Evolutionary conservation across 805 yeast genomes (phyloP).

Genomic region (Cyberlindnera saturnus): DNA sequence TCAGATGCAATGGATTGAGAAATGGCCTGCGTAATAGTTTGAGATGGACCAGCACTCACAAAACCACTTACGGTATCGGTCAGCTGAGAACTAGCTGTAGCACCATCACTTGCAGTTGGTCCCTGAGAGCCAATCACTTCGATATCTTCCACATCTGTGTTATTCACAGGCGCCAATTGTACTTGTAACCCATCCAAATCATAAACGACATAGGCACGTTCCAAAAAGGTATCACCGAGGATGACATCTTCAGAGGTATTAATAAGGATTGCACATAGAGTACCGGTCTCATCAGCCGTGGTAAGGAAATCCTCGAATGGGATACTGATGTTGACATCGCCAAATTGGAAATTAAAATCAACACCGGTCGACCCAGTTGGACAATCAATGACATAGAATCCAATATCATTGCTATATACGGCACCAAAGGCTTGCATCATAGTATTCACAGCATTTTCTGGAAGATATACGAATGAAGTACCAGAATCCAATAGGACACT

Average conservation of each 20-base stretch:
- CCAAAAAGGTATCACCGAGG: slow-evolving; percentile 62
- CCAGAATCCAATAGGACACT: slow-evolving; percentile 48
- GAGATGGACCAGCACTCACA: neutral
- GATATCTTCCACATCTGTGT: neutral
- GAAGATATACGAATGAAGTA: slow-evolving; percentile 45
- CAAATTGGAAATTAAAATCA: neutral
- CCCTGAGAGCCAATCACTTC: neutral
- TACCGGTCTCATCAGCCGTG: neutral
- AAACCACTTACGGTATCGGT: neutral
- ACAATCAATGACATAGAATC: slow-evolving; percentile 1
- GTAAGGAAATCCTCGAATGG: slow-evolving; percentile 2
- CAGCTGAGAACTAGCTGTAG: neutral
- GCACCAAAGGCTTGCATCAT: slow-evolving; percentile 25
- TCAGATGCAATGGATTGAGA: neutral
- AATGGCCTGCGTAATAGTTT: neutral
- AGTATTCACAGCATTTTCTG: slow-evolving; percentile 20
- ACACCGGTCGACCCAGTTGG: neutral
- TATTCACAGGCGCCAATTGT: slow-evolving; percentile 39
- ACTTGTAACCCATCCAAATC: slow-evolving; percentile 54
- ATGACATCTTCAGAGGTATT: slow-evolving; percentile 27
- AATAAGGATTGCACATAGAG: slow-evolving; percentile 2
- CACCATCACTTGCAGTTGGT: neutral
- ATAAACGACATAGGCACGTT: slow-evolving; percentile 61
- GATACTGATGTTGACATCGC: neutral
- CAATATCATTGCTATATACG: slow-evolving; percentile 21